Conservation (phyloP, 2,329 filamentous ascomycete genomes). For the Hypoxylon sp. region DNA sequence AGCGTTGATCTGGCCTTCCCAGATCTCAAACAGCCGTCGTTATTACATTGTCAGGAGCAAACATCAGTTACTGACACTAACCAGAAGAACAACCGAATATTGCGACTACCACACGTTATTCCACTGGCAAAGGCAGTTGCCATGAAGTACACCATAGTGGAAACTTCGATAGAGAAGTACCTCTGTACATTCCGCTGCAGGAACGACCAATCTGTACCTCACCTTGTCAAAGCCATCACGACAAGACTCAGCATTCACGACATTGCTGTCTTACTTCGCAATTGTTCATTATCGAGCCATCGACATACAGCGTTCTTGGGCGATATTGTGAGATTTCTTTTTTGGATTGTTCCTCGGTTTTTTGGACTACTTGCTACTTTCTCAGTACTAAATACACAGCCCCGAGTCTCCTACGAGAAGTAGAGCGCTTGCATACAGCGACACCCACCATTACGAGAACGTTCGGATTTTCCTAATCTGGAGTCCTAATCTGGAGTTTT, state of each 20-base stretch:
- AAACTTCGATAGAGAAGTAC: not conserved
- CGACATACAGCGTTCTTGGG: constrained; percentile 18
- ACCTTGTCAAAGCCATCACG: not conserved
- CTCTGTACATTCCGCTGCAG: not conserved
- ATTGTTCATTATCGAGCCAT: not conserved
- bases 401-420: constrained; percentile 4
- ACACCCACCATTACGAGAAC: not conserved
- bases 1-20: not conserved
- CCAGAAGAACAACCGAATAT: not conserved
- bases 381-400: constrained; percentile 13
- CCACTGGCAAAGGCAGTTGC: not conserved
- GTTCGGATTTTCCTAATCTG: not conserved
- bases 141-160: not conserved
- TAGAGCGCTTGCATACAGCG: constrained; percentile 7
- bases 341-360: constrained; percentile 10
- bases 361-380: constrained; percentile 22
- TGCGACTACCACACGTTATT: not conserved
- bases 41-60: not conserved
- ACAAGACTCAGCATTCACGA: not conserved
- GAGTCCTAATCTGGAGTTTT: not conserved
- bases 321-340: constrained; percentile 14
- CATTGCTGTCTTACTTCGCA: not conserved
- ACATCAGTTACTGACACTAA: not conserved
- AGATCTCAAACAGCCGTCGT: not conserved
- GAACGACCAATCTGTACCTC: not conserved